Conservation (phyloP, 768 basidiomycete species). For the Boletus rubropictus region DNA sequence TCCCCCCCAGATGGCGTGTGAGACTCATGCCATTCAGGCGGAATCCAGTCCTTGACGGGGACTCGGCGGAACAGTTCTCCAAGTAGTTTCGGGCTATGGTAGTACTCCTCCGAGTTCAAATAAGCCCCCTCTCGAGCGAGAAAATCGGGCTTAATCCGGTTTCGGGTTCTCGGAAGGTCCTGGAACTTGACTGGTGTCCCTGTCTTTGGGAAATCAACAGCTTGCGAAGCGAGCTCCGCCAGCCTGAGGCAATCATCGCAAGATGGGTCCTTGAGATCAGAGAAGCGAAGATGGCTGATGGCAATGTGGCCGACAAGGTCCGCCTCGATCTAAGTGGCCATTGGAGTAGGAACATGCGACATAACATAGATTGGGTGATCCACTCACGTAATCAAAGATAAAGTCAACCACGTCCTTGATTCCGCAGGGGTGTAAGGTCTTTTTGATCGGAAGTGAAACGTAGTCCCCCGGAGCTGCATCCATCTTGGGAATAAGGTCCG, state of each 20-base stretch:
- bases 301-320: constrained; percentile 40
- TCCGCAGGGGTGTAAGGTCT: constrained; percentile 29
- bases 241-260: constrained; percentile 36
- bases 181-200: constrained; percentile 37
- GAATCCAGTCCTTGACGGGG: constrained; percentile 32
- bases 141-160: constrained; percentile 36
- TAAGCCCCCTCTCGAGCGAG: constrained; percentile 37
- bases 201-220: constrained; percentile 45
- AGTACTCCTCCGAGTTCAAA: constrained; percentile 25
- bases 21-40: constrained; percentile 14
- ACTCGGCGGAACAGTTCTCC: constrained; percentile 44
- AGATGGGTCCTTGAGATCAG: constrained; percentile 35
- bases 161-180: constrained; percentile 30
- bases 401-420: constrained; percentile 44
- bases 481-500: constrained; percentile 25
- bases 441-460: constrained; percentile 30
- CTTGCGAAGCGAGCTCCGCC: constrained; percentile 42
- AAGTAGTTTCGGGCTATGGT: constrained; percentile 39
- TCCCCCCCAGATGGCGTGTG: constrained; percentile 26
- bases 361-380: background rate
- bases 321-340: constrained; percentile 27
- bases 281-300: constrained; percentile 39
- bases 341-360: background rate
- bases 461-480: constrained; percentile 37
- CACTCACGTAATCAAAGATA: constrained; percentile 42